Percentiles rank a stretch among this genome's conserved stretches.
These are phyloP conservation scores for Pezicula carpinea DNA, from an alignment of 2,329 filamentous ascomycete species.

Conservation along the genomic window DNA sequence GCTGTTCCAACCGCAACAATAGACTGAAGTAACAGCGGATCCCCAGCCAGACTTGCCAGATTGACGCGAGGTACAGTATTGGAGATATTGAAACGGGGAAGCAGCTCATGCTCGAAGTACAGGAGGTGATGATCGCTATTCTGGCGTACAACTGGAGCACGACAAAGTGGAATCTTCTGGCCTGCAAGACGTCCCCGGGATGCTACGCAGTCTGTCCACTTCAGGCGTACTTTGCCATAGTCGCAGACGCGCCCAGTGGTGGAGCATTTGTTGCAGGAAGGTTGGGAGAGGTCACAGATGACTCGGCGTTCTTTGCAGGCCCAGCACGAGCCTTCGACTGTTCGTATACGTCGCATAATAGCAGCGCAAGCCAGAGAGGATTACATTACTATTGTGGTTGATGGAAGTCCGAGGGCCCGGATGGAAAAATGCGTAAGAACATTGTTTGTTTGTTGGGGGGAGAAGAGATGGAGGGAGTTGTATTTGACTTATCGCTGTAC, in stretches of 20 bases:
- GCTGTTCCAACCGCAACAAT: conserved; percentile 22
- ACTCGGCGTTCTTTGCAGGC: conserved; percentile 39
- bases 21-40: conserved; percentile 22
- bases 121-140: conserved; percentile 24
- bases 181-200: conserved; percentile 29
- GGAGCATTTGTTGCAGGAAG: conserved; percentile 33
- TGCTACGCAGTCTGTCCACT: conserved; percentile 36
- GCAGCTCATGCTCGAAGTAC: conserved; percentile 24
- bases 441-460: no score
- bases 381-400: no score
- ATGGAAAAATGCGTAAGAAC: no score
- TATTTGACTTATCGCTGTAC: no score
- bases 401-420: no score
- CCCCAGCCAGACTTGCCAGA: conserved; percentile 17
- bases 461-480: no score
- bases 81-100: conserved; percentile 24
- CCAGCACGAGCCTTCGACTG: conserved; percentile 39
- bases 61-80: conserved; percentile 21
- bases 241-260: conserved; percentile 27
- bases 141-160: conserved; percentile 20
- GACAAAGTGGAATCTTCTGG: conserved; percentile 26
- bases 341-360: conserved; percentile 18
- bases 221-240: conserved; percentile 35
- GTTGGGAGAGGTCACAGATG: conserved; percentile 36
- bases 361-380: neutral